phyloP scores from a whole-genome alignment of 192 early-diverging fungal genomes.

The Powellomyces hirtus region DNA sequence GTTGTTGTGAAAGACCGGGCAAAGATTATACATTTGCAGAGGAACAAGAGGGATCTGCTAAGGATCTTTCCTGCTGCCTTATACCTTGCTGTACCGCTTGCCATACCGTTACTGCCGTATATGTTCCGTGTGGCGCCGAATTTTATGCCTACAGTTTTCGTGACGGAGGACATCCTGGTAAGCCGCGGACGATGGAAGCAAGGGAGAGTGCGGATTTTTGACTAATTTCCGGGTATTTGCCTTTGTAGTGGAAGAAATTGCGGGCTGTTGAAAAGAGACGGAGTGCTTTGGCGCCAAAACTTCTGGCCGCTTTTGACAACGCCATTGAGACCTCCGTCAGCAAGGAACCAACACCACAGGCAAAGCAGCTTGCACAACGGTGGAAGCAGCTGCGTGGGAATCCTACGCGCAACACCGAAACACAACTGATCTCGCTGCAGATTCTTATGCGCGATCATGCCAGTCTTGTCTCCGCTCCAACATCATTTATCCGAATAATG shows the following conservation, averaged over 20 bases:
- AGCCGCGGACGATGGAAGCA: neutral
- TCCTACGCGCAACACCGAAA: neutral
- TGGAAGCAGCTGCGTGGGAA: neutral
- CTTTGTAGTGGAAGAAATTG: too few relatives aligned
- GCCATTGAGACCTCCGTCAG: neutral
- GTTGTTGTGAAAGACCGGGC: neutral
- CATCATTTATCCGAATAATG: neutral
- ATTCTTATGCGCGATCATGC: neutral
- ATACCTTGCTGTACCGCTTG: conserved; percentile 9
- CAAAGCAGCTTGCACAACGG: neutral
- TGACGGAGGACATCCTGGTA: conserved; percentile 15
- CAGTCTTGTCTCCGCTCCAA: neutral
- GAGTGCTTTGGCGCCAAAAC: neutral
- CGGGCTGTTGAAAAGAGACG: neutral
- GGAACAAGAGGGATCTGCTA: conserved; percentile 12
- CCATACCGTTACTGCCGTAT: neutral
- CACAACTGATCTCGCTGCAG: conserved; percentile 11
- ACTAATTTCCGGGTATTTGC: too few relatives aligned
- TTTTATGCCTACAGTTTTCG: conserved; percentile 8
- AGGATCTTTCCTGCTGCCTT: neutral
- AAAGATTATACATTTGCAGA: conserved; percentile 7
- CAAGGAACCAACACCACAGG: neutral
- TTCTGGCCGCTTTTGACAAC: neutral
- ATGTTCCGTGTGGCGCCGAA: neutral
- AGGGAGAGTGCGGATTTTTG: neutral